phyloP scores from a whole-genome alignment of 2,329 filamentous ascomycete species.

The Fusarium stilboides region DNA sequence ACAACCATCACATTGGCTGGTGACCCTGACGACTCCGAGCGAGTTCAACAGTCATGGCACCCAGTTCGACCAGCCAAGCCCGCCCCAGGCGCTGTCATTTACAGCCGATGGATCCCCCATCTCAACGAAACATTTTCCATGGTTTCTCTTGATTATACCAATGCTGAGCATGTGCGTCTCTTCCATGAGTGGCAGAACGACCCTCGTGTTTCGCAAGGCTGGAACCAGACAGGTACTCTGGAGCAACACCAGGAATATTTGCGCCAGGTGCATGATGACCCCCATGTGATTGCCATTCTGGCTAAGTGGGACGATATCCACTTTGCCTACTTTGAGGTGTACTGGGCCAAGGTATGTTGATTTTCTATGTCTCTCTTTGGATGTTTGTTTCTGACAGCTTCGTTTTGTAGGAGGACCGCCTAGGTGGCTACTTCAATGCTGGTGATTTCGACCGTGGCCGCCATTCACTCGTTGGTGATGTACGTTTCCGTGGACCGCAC shows the following conservation, averaged over 20 bases:
- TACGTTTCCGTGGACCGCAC: slow-evolving; percentile 72
- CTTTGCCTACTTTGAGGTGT: slow-evolving; percentile 86
- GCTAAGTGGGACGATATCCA: slow-evolving; percentile 78
- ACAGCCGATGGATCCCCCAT: slow-evolving; percentile 85
- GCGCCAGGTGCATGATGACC: slow-evolving; percentile 76
- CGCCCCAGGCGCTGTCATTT: slow-evolving; percentile 77
- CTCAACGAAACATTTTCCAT: slow-evolving; percentile 84
- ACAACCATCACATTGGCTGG: slow-evolving; percentile 57
- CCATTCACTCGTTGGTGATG: slow-evolving; percentile 72
- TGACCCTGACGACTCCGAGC: slow-evolving; percentile 59
- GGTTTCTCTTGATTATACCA: slow-evolving; percentile 77
- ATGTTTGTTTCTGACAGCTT: slow-evolving; percentile 5
- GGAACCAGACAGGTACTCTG: slow-evolving; percentile 83
- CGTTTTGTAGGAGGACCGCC: slow-evolving; percentile 64
- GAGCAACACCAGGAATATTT: slow-evolving; percentile 83
- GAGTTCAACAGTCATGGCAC: slow-evolving; percentile 73
- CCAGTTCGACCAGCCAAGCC: slow-evolving; percentile 82
- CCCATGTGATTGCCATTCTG: slow-evolving; percentile 79
- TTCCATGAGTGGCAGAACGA: slow-evolving; percentile 90
- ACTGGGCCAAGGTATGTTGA: slow-evolving; percentile 75
- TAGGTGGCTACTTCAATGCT: slow-evolving; percentile 70
- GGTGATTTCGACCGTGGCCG: slow-evolving; percentile 72
- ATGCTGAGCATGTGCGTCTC: slow-evolving; percentile 75
- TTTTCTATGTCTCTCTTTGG: neutral
- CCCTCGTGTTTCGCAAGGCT: slow-evolving; percentile 83